Percentiles rank a stretch among this genome's conserved stretches.
Evolutionary conservation across 495 filamentous ascomycete genomes (phyloP).

Genomic region (Acidiella bohemica): DNA sequence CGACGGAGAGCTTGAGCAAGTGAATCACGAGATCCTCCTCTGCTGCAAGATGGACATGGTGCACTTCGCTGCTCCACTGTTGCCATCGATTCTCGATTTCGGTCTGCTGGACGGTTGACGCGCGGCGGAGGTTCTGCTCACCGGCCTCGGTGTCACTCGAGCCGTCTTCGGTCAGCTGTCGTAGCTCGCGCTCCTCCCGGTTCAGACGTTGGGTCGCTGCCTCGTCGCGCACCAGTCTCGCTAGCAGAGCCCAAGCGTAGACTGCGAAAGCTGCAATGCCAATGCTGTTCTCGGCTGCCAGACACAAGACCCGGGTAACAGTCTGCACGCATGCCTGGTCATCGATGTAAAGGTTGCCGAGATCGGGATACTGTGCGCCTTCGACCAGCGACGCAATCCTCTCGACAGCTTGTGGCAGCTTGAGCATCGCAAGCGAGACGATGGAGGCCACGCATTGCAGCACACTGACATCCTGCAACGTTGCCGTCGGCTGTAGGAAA

Average conservation of each 20-base stretch:
- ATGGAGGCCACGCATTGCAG: slow-evolving; percentile 56
- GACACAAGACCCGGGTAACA: slow-evolving; percentile 48
- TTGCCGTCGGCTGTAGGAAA: slow-evolving; percentile 11
- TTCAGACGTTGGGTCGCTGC: background rate
- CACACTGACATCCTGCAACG: slow-evolving; percentile 23
- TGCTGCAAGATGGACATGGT: no score
- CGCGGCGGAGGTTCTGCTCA: background rate
- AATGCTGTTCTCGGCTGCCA: slow-evolving; percentile 33
- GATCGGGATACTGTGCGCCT: slow-evolving; percentile 1
- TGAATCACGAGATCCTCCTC: slow-evolving; percentile 6
- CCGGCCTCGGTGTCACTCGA: slow-evolving; percentile 6
- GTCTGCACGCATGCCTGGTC: slow-evolving; percentile 47
- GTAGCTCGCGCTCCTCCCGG: slow-evolving; percentile 1
- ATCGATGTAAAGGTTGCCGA: slow-evolving; percentile 42
- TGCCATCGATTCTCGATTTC: slow-evolving; percentile 8
- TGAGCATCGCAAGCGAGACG: slow-evolving; percentile 61
- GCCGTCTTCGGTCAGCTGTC: slow-evolving; percentile 1
- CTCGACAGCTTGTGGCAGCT: slow-evolving; percentile 38
- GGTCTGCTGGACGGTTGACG: background rate
- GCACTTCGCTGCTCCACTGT: no score
- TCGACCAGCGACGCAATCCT: background rate
- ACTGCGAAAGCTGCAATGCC: slow-evolving; percentile 49
- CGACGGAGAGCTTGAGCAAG: slow-evolving; percentile 4
- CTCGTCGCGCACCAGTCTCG: slow-evolving; percentile 21
- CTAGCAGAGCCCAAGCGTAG: slow-evolving; percentile 64